Percentiles rank a stretch among this genome's conserved stretches.
Evolutionary conservation across 2,329 filamentous ascomycete genomes (phyloP).

Genomic region (Alternaria angustiovoidea): DNA sequence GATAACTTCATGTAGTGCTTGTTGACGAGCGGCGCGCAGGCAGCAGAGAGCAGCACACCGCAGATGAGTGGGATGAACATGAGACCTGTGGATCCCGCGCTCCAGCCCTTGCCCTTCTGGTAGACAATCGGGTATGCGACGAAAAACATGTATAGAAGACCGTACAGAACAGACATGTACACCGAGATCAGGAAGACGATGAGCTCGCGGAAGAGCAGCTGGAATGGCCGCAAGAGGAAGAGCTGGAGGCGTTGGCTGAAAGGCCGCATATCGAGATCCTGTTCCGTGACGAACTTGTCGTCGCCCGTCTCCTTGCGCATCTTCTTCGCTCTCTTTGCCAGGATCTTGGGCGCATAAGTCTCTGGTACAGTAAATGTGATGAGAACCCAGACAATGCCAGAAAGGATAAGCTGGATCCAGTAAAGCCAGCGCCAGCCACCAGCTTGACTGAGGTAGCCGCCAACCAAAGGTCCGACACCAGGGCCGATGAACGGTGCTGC

Average conservation of each 20-base stretch:
- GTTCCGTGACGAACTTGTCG: constrained; percentile 75
- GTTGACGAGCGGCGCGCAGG: constrained; percentile 77
- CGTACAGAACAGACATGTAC: constrained; percentile 86
- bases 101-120: constrained; percentile 80
- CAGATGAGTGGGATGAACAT: constrained; percentile 88
- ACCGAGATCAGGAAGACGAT: constrained; percentile 85
- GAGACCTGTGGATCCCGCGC: constrained; percentile 75
- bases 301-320: constrained; percentile 74
- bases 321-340: constrained; percentile 74
- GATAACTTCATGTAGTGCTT: constrained; percentile 76
- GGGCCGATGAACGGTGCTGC: constrained; percentile 85
- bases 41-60: constrained; percentile 73
- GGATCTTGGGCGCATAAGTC: constrained; percentile 83
- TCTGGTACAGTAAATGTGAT: constrained; percentile 91
- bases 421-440: constrained; percentile 84
- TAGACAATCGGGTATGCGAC: constrained; percentile 72
- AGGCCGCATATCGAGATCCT: constrained; percentile 77
- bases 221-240: constrained; percentile 83
- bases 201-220: constrained; percentile 82
- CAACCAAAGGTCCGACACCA: constrained; percentile 70
- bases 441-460: constrained; percentile 74
- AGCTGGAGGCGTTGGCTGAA: constrained; percentile 73
- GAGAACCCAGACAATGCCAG: constrained; percentile 73
- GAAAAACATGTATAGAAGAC: constrained; percentile 73
- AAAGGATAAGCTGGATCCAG: constrained; percentile 83